A percentile compares a stretch with the other conserved stretches of the same genome.
Evolutionary conservation across 768 basidiomycete genomes (phyloP).

Genomic region (Phylloporus arenicola): DNA sequence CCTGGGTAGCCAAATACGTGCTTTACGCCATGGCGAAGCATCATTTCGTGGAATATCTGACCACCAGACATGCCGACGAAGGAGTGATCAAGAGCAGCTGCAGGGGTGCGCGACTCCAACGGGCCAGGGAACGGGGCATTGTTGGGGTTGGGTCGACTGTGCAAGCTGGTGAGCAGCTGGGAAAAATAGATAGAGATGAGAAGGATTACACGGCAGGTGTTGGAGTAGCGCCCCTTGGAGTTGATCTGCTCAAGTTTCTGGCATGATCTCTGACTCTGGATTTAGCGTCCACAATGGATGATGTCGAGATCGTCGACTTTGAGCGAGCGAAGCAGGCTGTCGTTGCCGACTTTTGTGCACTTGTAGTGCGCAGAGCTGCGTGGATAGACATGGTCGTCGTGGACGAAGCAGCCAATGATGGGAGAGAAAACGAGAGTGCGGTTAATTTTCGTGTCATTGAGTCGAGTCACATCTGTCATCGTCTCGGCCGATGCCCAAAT

Average conservation of each 20-base stretch:
- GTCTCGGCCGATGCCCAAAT: conserved; percentile 25
- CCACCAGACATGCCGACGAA: conserved; percentile 95
- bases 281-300: conserved; percentile 73
- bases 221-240: conserved; percentile 53
- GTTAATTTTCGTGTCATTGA: conserved; percentile 1
- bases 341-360: conserved; percentile 34
- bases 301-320: conserved; percentile 44
- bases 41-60: conserved; percentile 99
- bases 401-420: conserved; percentile 6
- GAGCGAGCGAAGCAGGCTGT: conserved; percentile 38
- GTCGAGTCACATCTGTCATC: conserved; percentile 18
- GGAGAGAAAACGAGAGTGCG: conserved; percentile 1
- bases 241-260: conserved; percentile 66
- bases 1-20: conserved; percentile 98
- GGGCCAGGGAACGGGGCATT: conserved; percentile 34
- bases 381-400: conserved; percentile 38
- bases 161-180: conserved; percentile 41
- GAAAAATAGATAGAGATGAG: background rate
- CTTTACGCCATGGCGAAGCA: conserved; percentile 93
- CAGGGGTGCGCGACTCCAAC: conserved; percentile 36
- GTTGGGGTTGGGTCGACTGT: conserved; percentile 40
- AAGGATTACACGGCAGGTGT: conserved; percentile 55
- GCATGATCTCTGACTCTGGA: conserved; percentile 75
- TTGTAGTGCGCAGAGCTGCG: conserved; percentile 38
- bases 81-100: conserved; percentile 62